Base-by-base conservation (phyloP, 2,329 filamentous ascomycete species). In the Penicillium sp. region DNA sequence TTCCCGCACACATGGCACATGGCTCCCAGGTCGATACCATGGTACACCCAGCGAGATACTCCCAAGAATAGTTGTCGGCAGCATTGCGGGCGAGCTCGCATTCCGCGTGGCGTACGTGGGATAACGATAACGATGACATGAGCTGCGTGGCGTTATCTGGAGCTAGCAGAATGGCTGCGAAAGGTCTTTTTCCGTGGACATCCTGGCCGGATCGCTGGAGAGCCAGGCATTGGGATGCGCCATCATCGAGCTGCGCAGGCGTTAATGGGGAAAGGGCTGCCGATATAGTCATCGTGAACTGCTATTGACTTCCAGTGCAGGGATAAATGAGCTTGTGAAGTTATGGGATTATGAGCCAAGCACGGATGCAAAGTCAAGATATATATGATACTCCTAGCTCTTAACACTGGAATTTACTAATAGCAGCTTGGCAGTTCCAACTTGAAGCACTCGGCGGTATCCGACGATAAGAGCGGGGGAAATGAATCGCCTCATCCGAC, bases 11-110 rank as follows among this genome's bases (percentile, higher is more conserved):
- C 79, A 82, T 82, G 17, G 77, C 78, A 53, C 80, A 82, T 2
- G 80, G 80, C 62, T 82, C 80, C 79, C 80, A 82, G 9, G 79
- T 82, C 18, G 74, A 77, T 40, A 80, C 75, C 32, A 82, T 62
- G 0, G 79, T 81, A 58, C 78, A 82, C 30, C 60, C 62, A 67
- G 75, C 77, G 2, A 82, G 70, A 57, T 77, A 82, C 12, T 72
- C 69, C 54, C 77, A 75, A 3, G 73, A 66, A 58, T 76, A 81
- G 57, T 82, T 79, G 5, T 68, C 62, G 13, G 79, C 75, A 1
- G 79, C 77, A 24, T 81, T 69, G 27, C 78, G 74, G 1, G 78
- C 79, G 4, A 82, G 69, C 34, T 75, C 76, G 42, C 72, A 74
- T 63, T 82, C 80, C 13, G 80, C 79, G 56, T 82, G 80, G 54